Conservation (phyloP, 2,329 filamentous ascomycete species). For the Stagonosporopsis rhizophila region DNA sequence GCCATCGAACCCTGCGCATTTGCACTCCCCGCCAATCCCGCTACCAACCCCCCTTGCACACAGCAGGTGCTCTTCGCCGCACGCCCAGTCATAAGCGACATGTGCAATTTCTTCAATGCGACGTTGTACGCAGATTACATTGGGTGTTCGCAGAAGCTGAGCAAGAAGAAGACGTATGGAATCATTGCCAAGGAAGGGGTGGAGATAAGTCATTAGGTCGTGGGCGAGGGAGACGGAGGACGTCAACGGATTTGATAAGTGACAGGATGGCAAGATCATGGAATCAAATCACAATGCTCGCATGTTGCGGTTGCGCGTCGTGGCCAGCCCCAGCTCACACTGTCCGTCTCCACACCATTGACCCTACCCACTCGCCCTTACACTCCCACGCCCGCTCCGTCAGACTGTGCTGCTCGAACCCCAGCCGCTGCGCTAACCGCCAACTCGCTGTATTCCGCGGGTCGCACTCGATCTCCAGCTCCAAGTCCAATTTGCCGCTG, state of each 20-base stretch:
- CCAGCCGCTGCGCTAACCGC: slow-evolving; percentile 42
- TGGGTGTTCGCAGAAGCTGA: slow-evolving; percentile 23
- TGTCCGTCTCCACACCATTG: slow-evolving; percentile 35
- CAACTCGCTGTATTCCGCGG: slow-evolving; percentile 40
- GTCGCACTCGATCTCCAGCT: slow-evolving; percentile 47
- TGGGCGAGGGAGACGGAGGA: not conserved
- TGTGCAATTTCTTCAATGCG: slow-evolving; percentile 38
- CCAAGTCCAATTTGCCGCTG: slow-evolving; percentile 16
- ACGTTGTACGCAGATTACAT: slow-evolving; percentile 30
- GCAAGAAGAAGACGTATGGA: slow-evolving; percentile 25
- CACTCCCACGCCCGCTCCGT: slow-evolving; percentile 37
- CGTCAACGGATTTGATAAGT: too few relatives aligned
- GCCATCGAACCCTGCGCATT: slow-evolving; percentile 17
- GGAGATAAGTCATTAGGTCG: not conserved
- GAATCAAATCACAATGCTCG: too few relatives aligned
- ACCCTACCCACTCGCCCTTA: slow-evolving; percentile 46
- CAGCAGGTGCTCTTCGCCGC: slow-evolving; percentile 19
- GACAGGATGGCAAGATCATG: too few relatives aligned
- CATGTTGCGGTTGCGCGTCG: too few relatives aligned
- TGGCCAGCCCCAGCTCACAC: too few relatives aligned
- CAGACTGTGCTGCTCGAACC: slow-evolving; percentile 35
- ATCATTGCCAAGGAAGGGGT: slow-evolving; percentile 23
- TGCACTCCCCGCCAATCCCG: not conserved
- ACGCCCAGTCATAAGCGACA: slow-evolving; percentile 29
- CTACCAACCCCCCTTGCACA: not conserved